Evolutionary conservation across 2,329 filamentous ascomycete genomes (phyloP), one percentile per base, ranked within the genome.

Genomic region (Xylariales sp.): DNA sequence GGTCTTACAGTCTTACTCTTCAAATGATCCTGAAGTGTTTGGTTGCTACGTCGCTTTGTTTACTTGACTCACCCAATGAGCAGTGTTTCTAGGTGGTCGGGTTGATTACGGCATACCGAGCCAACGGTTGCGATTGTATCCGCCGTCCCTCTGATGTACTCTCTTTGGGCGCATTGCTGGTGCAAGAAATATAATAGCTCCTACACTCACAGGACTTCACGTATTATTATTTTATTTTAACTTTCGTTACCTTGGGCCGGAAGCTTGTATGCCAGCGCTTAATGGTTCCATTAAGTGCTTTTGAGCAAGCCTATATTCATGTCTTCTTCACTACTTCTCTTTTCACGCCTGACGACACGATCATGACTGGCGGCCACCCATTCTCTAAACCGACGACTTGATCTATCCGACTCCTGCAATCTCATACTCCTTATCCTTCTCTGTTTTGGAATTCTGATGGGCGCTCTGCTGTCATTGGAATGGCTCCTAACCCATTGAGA

Each of bases 401-500:
- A 63, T 23, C 50, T 2, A 36, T 43, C 43, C 14, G 45, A 55
- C 23, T 10, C 28, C 23, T 16, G 5, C 32, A 36, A 28, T 60
- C 23, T 57, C 30, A 53, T 59, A 59, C 23, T 43, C 28, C 30
- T 6, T 45, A 41, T 49, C 18, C 14, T 23, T 34, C 36, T 43
- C 23, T 56, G n/a, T 7, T 30, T 46, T 23, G 12, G 14, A 41
- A 52, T 62, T 41, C 68, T 64, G 64, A 74, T 73, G 74, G 67
- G 48, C 59, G 52, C 64, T 62, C 62, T 56, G 52, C 56, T 52
- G 28, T 61, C 48, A 50, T 57, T 61, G 71, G 68, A 58, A 77
- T 77, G 76, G 64, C 72, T 63, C 73, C 68, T 55, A 76, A 76
- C 62, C 71, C 73, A 23, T 57, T 77, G 67, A 72, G 76, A 73